Evolutionary conservation across 2,329 filamentous ascomycete species (phyloP), one percentile per base, ranked within the genome.

Genomic region (Ophiostoma sp.): DNA sequence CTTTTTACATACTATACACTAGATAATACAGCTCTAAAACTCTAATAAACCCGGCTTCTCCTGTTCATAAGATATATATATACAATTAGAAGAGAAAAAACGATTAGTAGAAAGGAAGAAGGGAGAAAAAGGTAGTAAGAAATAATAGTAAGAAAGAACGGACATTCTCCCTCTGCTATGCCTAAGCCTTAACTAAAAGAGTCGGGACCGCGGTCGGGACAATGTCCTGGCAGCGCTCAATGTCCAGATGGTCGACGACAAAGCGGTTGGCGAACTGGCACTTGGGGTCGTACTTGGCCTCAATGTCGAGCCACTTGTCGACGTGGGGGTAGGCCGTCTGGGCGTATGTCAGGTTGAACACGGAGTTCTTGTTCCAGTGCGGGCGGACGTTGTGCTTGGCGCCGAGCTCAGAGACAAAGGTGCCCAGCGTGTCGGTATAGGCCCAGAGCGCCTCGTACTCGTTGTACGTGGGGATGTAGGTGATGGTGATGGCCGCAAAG

Each of bases 221-320:
- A 49, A 49, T 49, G 45, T 14, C 11, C 45, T 49, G 45, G 45
- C 45, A 49, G 45, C 45, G 45, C 5, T 49, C 45, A 12, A 49
- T 49, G 45, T 4, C 4, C 45, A 49, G 45, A 16, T 49, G 45
- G 45, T 49, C 45, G 45, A 49, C 45, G 45, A 49, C 45, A 16
- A 49, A 49, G 45, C 45, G 45, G 45, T 49, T 49, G 45, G 45
- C 45, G n/a, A 49, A 49, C 45, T 49, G 45, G 45, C 45, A 49
- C 45, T 49, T 49, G 45, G 45, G 45, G 45, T 49, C 45, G 45
- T 8, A 49, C 45, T 49, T 49, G 45, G 45, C 45, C 45, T 49
- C 45, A 2, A 8, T 8, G 4, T 49, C 45, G 45, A 49, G 45
- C 45, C 45, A 49, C 45, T 49, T 49, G 45, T 49, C 45, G 45